phyloP scores from a whole-genome alignment of 495 filamentous ascomycete species.

The Glutinoglossum americanum region DNA sequence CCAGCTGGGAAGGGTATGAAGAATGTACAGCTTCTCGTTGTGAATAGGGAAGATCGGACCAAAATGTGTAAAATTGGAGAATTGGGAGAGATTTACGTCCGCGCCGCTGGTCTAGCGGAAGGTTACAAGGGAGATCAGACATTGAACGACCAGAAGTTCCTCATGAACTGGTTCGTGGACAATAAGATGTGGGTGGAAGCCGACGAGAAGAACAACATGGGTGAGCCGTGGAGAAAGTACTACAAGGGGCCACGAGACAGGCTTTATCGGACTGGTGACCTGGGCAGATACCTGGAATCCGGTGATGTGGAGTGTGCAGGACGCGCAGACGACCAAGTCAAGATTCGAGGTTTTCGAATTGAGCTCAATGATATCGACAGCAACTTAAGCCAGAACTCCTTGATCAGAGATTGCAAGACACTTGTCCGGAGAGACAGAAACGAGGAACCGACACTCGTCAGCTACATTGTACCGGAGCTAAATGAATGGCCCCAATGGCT shows the following conservation, averaged over 20 bases:
- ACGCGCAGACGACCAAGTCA: conserved; percentile 76
- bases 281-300: conserved; percentile 50
- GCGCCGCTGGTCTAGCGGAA: conserved; percentile 76
- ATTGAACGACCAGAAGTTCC: conserved; percentile 58
- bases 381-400: conserved; percentile 51
- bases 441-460: conserved; percentile 77
- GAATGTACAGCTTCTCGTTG: conserved; percentile 80
- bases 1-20: conserved; percentile 80
- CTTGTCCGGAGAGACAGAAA: conserved; percentile 70
- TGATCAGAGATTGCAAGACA: conserved; percentile 75
- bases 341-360: conserved; percentile 89
- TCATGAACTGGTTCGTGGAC: conserved; percentile 77
- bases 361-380: conserved; percentile 90
- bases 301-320: conserved; percentile 39
- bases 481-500: conserved; percentile 50
- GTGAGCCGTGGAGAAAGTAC: conserved; percentile 53
- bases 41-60: conserved; percentile 53
- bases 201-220: conserved; percentile 28
- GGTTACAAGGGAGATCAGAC: conserved; percentile 56
- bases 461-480: conserved; percentile 74
- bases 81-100: conserved; percentile 70
- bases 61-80: conserved; percentile 63
- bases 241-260: conserved; percentile 74
- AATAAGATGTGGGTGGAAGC: conserved; percentile 46
- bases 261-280: conserved; percentile 65